Percentiles rank a stretch among this genome's conserved stretches.
Evolutionary conservation across 805 yeast genomes (phyloP).

Genomic region (Peterozyma toletana): DNA sequence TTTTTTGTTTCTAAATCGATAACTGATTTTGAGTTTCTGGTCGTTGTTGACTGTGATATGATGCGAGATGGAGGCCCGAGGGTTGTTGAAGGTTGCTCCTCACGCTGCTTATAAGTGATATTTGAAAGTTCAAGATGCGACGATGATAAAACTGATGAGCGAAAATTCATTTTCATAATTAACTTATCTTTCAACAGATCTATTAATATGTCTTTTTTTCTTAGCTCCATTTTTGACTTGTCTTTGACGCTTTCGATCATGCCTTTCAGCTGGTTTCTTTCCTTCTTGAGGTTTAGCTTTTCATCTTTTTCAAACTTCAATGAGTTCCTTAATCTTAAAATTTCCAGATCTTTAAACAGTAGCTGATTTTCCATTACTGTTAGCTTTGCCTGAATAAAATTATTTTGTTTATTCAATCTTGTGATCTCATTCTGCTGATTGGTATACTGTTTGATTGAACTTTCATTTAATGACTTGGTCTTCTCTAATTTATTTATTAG

Average conservation of each 20-base stretch:
- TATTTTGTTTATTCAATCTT: constrained; percentile 2
- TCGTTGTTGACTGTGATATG: neutral
- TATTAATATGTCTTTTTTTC: constrained; percentile 5
- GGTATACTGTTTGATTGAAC: constrained; percentile 1
- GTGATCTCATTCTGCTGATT: constrained; percentile 2
- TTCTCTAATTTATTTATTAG: constrained; percentile 17
- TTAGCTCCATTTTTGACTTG: constrained; percentile 5
- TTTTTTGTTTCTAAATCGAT: constrained; percentile 5
- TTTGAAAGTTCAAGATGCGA: neutral
- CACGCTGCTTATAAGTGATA: neutral
- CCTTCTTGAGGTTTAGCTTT: constrained; percentile 1
- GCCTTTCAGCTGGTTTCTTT: constrained; percentile 2
- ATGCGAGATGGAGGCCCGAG: neutral
- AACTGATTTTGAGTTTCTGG: neutral
- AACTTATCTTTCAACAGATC: constrained; percentile 6
- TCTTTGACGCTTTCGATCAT: constrained; percentile 6
- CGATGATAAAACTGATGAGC: neutral
- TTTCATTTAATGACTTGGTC: constrained; percentile 14
- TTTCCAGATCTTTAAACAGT: constrained; percentile 3
- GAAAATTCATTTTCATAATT: constrained; percentile 1
- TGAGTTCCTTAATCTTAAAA: neutral
- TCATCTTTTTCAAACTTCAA: neutral
- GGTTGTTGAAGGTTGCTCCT: neutral
- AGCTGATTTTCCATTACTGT: neutral
- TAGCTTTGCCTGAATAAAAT: neutral